Evolutionary conservation across 306 rosid genomes (phyloP), one percentile per base, ranked within the genome.

Genomic region (Boehmeria nivea): DNA sequence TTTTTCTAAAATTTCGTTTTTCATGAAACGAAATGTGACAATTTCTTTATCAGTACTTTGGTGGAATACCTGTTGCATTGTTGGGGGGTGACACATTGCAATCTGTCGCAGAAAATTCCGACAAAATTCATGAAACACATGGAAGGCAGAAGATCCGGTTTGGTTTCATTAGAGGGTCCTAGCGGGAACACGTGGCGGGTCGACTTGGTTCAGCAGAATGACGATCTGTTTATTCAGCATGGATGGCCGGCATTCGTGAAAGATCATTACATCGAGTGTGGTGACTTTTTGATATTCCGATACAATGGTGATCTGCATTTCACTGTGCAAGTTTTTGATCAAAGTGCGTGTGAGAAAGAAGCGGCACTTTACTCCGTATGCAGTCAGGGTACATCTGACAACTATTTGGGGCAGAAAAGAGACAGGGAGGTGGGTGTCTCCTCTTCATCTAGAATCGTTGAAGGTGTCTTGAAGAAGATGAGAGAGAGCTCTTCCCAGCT

Each of bases 231-330:
- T 61, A 73, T 89, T 19, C 67, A 74, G 70, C 77, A 60, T 12
- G 95, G 97, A 44, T 89, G 97, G 97, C 66, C 82, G 1, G 51
- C 69, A 24, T 89, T 89, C 83, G 81, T 78, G 52, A 73, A 60
- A 67, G 95, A 86, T 70, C 85, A 89, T 69, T 20, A 34, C 34
- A 51, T 89, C 49, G 87, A 79, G 62, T 79, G 79, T 38, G 95
- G 97, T 24, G 95, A 89, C 70, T 87, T 86, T 70, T 75, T 89
- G 79, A 74, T 83, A 72, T 89, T 89, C 76, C 79, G 95, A 79
- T 81, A 85, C 2, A 80, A 89, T 16, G 76, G 85, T 48, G 74
- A 83, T 50, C 65, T 85, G 70, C 72, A 65, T 64, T 89, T 89
- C 71, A 75, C 85, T 0, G 93, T 89, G 70, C 83, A 74, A 72